Conservation (phyloP, 768 basidiomycete genomes). For the Tephrocybe sp. region DNA sequence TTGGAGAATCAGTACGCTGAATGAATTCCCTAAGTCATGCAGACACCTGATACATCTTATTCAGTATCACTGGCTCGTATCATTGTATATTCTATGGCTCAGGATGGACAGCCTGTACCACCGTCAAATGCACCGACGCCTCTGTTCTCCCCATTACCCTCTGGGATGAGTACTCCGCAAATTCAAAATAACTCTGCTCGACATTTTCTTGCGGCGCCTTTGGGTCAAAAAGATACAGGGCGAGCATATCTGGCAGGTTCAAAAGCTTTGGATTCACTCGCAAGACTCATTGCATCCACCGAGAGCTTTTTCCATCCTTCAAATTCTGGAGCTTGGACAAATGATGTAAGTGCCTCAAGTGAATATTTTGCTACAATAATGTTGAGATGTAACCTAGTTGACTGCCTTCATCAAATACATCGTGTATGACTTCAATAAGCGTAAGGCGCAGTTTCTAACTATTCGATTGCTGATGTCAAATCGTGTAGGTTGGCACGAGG, state of each 20-base stretch:
- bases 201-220: constrained; percentile 59
- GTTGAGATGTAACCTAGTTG: constrained; percentile 40
- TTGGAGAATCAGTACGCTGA: constrained; percentile 67
- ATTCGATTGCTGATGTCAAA: neutral
- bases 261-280: constrained; percentile 82
- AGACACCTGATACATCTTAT: neutral
- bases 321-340: constrained; percentile 82
- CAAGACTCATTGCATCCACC: constrained; percentile 78
- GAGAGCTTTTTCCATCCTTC: constrained; percentile 92
- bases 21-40: constrained; percentile 12
- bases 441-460: constrained; percentile 31
- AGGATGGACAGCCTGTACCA: constrained; percentile 55
- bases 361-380: neutral
- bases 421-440: constrained; percentile 82
- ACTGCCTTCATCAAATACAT: constrained; percentile 85
- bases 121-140: constrained; percentile 71
- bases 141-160: constrained; percentile 64
- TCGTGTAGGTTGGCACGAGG: constrained; percentile 70
- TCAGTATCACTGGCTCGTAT: constrained; percentile 78
- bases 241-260: constrained; percentile 77
- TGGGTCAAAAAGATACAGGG: constrained; percentile 44
- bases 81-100: constrained; percentile 86
- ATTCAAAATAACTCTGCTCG: constrained; percentile 43
- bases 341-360: constrained; percentile 48
- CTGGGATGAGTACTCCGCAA: constrained; percentile 58